Conservation (phyloP, 2,329 filamentous ascomycete species). For the Exophiala spinifera region DNA sequence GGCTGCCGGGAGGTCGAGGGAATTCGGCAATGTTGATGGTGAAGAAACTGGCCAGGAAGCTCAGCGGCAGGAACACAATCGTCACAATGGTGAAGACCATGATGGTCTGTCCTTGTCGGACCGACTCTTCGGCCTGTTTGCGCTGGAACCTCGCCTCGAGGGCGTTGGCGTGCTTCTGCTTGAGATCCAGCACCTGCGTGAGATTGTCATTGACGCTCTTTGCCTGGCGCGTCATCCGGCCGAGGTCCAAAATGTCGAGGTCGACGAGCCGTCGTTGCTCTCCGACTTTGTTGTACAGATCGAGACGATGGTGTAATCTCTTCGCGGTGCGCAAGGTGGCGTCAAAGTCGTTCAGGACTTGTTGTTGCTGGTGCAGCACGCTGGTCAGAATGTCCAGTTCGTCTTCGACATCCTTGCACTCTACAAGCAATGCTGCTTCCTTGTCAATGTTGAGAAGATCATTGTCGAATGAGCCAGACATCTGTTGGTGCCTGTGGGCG, state of each 20-base stretch:
- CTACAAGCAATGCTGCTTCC: constrained; percentile 58
- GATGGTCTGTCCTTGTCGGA: constrained; percentile 55
- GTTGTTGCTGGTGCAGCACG: constrained; percentile 50
- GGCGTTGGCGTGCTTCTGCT: constrained; percentile 67
- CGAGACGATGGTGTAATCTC: constrained; percentile 6
- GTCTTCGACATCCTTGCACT: constrained; percentile 66
- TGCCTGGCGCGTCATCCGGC: constrained; percentile 62
- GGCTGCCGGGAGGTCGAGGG: constrained; percentile 33
- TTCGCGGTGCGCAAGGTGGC: constrained; percentile 35
- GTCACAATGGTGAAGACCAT: constrained; percentile 61
- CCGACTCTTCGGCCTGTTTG: constrained; percentile 61
- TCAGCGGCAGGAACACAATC: constrained; percentile 55
- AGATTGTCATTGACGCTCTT: constrained; percentile 59
- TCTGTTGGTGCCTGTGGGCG: constrained; percentile 25
- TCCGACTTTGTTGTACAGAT: constrained; percentile 7
- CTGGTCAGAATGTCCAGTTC: constrained; percentile 62
- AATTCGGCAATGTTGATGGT: constrained; percentile 54
- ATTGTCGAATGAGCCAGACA: constrained; percentile 50
- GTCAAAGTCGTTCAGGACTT: constrained; percentile 49
- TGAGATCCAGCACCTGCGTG: constrained; percentile 62
- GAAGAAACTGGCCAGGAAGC: constrained; percentile 56
- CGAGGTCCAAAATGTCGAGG: constrained; percentile 58
- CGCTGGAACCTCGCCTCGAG: constrained; percentile 52
- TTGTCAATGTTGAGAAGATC: constrained; percentile 55
- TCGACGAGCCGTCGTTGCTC: constrained; percentile 59